A percentile compares a stretch with the other conserved stretches of the same genome.
phyloP scores from a whole-genome alignment of 371 early-diverging fungal genomes.

The Circinella minor region DNA sequence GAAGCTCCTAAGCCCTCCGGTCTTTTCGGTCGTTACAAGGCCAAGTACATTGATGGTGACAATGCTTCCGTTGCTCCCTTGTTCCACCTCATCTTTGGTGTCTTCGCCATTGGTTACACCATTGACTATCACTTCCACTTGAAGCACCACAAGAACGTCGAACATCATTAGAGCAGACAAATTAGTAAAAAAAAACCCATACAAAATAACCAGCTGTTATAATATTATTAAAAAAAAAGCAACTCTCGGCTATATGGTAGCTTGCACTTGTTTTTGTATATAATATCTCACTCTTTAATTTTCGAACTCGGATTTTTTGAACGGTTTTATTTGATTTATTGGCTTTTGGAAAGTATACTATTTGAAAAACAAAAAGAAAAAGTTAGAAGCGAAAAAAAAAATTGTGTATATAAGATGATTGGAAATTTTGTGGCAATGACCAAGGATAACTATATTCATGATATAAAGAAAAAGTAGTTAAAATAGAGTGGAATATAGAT shows the following conservation, averaged over 20 bases:
- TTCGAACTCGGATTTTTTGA: not conserved
- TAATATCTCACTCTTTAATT: not conserved
- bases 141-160: slow-evolving; percentile 77
- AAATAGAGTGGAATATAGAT: too few species aligned
- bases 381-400: too few species aligned
- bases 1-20: slow-evolving; percentile 51
- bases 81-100: slow-evolving; percentile 57
- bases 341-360: not conserved
- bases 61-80: slow-evolving; percentile 64
- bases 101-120: slow-evolving; percentile 62
- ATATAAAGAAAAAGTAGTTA: too few species aligned
- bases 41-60: slow-evolving; percentile 70
- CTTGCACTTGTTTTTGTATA: slow-evolving; percentile 8
- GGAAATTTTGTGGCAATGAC: too few species aligned
- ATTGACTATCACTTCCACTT: slow-evolving; percentile 75
- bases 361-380: too few species aligned
- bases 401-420: too few species aligned
- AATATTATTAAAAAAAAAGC: not conserved
- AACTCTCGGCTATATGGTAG: not conserved
- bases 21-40: slow-evolving; percentile 60
- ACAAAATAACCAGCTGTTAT: not conserved
- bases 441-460: too few species aligned
- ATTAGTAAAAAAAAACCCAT: too few species aligned
- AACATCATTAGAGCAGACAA: slow-evolving; percentile 55
- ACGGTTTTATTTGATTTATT: not conserved